Evolutionary conservation across 768 basidiomycete species (phyloP).

Genomic region (Russula dissimulans): DNA sequence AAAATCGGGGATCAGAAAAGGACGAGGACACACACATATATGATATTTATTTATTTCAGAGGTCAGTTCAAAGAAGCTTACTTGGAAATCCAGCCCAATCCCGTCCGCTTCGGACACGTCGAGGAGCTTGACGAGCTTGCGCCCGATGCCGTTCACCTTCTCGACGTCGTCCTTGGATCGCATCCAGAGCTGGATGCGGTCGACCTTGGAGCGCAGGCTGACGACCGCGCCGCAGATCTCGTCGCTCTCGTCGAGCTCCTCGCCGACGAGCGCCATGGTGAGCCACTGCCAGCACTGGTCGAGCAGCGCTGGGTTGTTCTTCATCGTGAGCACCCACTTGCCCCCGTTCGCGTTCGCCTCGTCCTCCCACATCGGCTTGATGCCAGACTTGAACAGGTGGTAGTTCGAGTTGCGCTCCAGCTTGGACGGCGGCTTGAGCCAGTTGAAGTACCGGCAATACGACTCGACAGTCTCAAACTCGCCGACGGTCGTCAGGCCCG

Average conservation of each 20-base stretch:
- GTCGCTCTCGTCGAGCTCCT: constrained; percentile 60
- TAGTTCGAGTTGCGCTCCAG: constrained; percentile 89
- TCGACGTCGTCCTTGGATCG: constrained; percentile 80
- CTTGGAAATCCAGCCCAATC: constrained; percentile 88
- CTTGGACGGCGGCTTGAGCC: constrained; percentile 85
- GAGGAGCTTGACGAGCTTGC: constrained; percentile 70
- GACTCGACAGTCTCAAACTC: constrained; percentile 86
- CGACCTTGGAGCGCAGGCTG: constrained; percentile 75
- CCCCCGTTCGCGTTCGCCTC: constrained; percentile 85
- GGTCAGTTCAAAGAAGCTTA: constrained; percentile 26
- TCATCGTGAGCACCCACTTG: constrained; percentile 94
- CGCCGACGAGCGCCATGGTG: constrained; percentile 84
- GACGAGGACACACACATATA: background rate
- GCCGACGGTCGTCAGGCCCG: constrained; percentile 76
- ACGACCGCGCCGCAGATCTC: constrained; percentile 83
- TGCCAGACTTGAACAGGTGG: constrained; percentile 89
- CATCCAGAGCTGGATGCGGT: constrained; percentile 89
- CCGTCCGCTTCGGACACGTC: constrained; percentile 78
- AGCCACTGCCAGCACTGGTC: constrained; percentile 89
- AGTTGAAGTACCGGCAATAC: constrained; percentile 89
- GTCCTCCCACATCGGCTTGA: constrained; percentile 98
- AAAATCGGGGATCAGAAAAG: background rate
- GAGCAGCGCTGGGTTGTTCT: constrained; percentile 65
- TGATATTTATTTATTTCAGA: too few relatives aligned
- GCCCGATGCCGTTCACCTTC: constrained; percentile 75